Evolutionary conservation across 2,329 filamentous ascomycete species (phyloP).

Genomic region (Claviceps sp.): DNA sequence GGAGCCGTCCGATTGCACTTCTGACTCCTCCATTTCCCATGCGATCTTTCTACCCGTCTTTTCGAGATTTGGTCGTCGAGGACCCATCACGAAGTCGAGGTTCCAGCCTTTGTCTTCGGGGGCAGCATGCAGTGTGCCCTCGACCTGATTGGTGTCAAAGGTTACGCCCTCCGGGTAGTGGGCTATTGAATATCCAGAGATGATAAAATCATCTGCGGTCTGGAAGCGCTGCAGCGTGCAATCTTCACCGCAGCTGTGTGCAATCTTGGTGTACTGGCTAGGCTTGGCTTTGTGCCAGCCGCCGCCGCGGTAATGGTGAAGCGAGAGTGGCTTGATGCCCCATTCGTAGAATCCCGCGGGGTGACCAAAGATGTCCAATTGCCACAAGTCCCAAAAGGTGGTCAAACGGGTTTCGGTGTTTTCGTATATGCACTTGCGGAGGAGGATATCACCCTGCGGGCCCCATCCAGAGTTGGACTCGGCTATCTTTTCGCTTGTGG

Average conservation of each 20-base stretch:
- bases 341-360: constrained; percentile 52
- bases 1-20: constrained; percentile 32
- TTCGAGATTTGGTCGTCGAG: constrained; percentile 31
- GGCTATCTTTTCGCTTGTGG: constrained; percentile 34
- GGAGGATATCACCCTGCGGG: constrained; percentile 45
- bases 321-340: constrained; percentile 43
- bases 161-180: constrained; percentile 40
- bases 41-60: constrained; percentile 37
- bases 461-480: constrained; percentile 46
- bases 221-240: constrained; percentile 46
- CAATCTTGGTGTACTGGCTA: constrained; percentile 41
- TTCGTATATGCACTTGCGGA: constrained; percentile 51
- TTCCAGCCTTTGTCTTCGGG: constrained; percentile 36
- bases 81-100: constrained; percentile 37
- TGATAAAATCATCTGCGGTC: constrained; percentile 37
- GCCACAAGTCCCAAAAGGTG: constrained; percentile 42
- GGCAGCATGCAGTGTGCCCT: constrained; percentile 37
- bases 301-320: constrained; percentile 52
- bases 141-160: constrained; percentile 35
- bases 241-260: constrained; percentile 46
- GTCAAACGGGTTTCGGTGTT: constrained; percentile 46
- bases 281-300: constrained; percentile 42
- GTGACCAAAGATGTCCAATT: constrained; percentile 47
- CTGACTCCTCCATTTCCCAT: constrained; percentile 40
- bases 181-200: constrained; percentile 47